Evolutionary conservation across 805 yeast species (phyloP), one percentile per base, ranked within the genome.

Genomic region (Limtongia smithiae): DNA sequence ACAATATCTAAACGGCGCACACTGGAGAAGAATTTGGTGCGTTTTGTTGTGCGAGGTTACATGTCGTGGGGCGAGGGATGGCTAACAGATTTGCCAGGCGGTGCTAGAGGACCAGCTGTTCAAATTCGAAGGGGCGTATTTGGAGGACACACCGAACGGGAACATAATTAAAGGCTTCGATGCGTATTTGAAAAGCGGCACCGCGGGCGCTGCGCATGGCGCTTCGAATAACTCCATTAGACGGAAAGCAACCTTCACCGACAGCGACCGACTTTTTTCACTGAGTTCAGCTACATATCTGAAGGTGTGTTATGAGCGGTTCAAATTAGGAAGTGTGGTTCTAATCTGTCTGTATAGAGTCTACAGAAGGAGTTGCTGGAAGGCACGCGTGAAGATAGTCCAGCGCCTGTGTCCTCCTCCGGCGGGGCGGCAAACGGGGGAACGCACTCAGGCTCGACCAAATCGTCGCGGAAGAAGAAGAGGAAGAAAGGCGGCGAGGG

Each of bases 161-260:
- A 90, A 87, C 65, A 83, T 91, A 24, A 84, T 88, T n/a, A 83
- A 84, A 55, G 97, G 97, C 1, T 90, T 89, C 61, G 96, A 90
- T 41, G 83, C 80, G 59, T 84, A 85, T 62, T 74, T 82, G 41
- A 85, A 83, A 46, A 42, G 42, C 18, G 64, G 67, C 35, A 55
- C 62, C 45, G 67, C 47, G 12, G 38, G 33, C 8, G 44, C 38
- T 15, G 30, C 35, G 22, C 36, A 30, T 15, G 44, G 39, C 14
- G 41, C 48, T 31, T 27, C 39, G 24, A 36, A 18, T 28, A 39
- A 21, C 25, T 34, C 54, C 9, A 11, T 38, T 20, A 53, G 42
- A 37, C 27, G 50, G 24, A 34, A 47, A 24, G 37, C 41, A 2
- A 40, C 51, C 11, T 57, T 24, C 25, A 51, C 47, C 28, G 63